These are phyloP conservation scores for Fagopyrum esculentum DNA, from an alignment of 148 eudicot species.

Conservation along the genomic window DNA sequence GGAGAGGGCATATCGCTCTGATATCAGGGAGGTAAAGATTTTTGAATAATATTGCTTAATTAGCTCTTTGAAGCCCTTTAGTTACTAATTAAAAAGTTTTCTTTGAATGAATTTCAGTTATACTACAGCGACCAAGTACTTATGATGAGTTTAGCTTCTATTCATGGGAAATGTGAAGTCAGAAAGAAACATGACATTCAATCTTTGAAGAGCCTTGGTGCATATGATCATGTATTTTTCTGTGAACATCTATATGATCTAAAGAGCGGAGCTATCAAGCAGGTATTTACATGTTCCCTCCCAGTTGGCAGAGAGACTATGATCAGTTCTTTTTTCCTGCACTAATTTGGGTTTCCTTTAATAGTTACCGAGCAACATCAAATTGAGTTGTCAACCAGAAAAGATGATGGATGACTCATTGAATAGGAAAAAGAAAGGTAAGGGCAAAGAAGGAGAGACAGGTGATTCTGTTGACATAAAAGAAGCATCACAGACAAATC, in stretches of 20 bases:
- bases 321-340: neutral
- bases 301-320: neutral
- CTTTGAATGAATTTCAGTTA: conserved; percentile 38
- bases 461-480: conserved; percentile 30
- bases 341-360: conserved; percentile 4
- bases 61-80: neutral
- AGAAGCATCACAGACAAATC: conserved; percentile 18
- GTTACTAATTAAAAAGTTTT: neutral
- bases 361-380: conserved; percentile 67
- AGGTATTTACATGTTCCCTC: conserved; percentile 35
- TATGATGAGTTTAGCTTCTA: conserved; percentile 29
- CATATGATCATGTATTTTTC: conserved; percentile 69
- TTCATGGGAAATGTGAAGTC: conserved; percentile 88
- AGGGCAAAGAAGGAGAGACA: conserved; percentile 63
- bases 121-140: conserved; percentile 75
- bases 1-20: conserved; percentile 87
- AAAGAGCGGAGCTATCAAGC: conserved; percentile 69
- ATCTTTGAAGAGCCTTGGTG: conserved; percentile 37
- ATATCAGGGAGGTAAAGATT: conserved; percentile 71
- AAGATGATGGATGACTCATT: conserved; percentile 33
- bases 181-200: conserved; percentile 58
- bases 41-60: neutral
- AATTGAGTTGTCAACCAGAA: conserved; percentile 34
- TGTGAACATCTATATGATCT: conserved; percentile 82
- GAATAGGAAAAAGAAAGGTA: conserved; percentile 74